These are phyloP conservation scores for Cyberlindnera misumaiensis DNA, from an alignment of 805 yeast species.

Conservation along the genomic window DNA sequence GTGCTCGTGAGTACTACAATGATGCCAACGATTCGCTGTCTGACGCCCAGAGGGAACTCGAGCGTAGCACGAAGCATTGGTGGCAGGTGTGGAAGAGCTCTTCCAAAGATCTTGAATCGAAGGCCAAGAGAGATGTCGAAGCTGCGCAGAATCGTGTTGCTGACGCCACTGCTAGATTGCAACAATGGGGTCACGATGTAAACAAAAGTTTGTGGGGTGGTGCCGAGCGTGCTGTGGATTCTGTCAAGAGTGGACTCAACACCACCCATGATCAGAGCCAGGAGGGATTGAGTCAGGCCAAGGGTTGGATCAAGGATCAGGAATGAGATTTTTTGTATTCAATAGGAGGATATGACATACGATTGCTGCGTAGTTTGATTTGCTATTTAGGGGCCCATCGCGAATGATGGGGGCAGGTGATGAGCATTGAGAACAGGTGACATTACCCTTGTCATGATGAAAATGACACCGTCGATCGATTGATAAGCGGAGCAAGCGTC, in stretches of 20 bases:
- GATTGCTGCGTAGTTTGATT: no score
- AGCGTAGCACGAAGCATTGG: constrained; percentile 29
- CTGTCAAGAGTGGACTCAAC: constrained; percentile 22
- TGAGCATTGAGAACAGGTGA: no score
- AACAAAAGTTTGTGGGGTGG: constrained; percentile 25
- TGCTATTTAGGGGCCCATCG: no score
- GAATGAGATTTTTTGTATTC: background rate
- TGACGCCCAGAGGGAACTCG: constrained; percentile 30
- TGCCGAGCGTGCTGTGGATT: constrained; percentile 24
- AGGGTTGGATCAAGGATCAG: constrained; percentile 19
- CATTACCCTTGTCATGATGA: no score
- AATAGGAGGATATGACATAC: no score
- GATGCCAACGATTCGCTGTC: constrained; percentile 27
- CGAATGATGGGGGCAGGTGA: no score
- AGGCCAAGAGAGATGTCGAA: constrained; percentile 26
- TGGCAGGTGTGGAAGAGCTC: constrained; percentile 33
- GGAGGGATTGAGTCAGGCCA: constrained; percentile 17
- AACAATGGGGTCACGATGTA: constrained; percentile 25
- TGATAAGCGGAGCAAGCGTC: no score
- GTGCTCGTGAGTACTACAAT: constrained; percentile 23
- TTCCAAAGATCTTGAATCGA: constrained; percentile 27
- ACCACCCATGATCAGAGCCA: constrained; percentile 18
- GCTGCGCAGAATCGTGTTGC: constrained; percentile 18
- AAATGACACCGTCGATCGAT: no score
- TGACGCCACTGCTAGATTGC: constrained; percentile 12